Conservation (phyloP, 441 rosid species). For the Gossypium armourianum region DNA sequence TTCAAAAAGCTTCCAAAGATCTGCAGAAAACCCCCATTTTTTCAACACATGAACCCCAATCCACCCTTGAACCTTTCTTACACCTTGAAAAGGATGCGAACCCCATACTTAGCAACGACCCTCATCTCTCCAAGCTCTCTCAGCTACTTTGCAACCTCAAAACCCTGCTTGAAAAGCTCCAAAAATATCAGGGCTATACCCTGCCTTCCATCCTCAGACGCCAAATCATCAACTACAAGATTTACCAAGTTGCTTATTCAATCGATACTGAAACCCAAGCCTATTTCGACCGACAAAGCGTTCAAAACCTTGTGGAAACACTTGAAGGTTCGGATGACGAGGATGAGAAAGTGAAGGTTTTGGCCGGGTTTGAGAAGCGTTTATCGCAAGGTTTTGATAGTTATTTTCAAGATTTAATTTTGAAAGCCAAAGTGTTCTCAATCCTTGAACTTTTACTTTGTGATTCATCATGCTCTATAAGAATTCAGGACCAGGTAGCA, state of each 20-base stretch:
- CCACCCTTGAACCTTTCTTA: slow-evolving; percentile 19
- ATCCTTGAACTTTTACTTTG: slow-evolving; percentile 30
- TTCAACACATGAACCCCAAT: slow-evolving; percentile 21
- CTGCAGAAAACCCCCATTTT: slow-evolving; percentile 32
- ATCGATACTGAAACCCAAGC: slow-evolving; percentile 30
- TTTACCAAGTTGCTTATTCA: slow-evolving; percentile 25
- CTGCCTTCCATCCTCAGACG: slow-evolving; percentile 27
- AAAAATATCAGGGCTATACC: slow-evolving; percentile 23
- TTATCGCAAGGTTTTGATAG: slow-evolving; percentile 36
- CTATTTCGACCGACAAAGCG: slow-evolving; percentile 26
- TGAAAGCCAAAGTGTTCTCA: slow-evolving; percentile 32
- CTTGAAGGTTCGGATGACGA: slow-evolving; percentile 17
- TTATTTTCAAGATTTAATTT: slow-evolving; percentile 39
- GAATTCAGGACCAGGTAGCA: slow-evolving; percentile 26
- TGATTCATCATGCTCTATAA: slow-evolving; percentile 23
- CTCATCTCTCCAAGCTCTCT: slow-evolving; percentile 25
- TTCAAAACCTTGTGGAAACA: slow-evolving; percentile 24
- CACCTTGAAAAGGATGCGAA: slow-evolving; percentile 19
- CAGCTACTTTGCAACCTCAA: slow-evolving; percentile 26
- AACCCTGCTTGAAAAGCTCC: slow-evolving; percentile 26
- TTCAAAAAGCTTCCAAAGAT: slow-evolving; percentile 29
- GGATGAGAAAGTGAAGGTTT: slow-evolving; percentile 28
- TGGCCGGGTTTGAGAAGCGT: slow-evolving; percentile 31
- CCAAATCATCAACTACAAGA: slow-evolving; percentile 30
- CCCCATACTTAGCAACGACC: slow-evolving; percentile 17